A percentile compares a stretch with the other conserved stretches of the same genome.
Conservation (phyloP, 164 flowering plant genomes). For the Aristolochia fimbriata region DNA sequence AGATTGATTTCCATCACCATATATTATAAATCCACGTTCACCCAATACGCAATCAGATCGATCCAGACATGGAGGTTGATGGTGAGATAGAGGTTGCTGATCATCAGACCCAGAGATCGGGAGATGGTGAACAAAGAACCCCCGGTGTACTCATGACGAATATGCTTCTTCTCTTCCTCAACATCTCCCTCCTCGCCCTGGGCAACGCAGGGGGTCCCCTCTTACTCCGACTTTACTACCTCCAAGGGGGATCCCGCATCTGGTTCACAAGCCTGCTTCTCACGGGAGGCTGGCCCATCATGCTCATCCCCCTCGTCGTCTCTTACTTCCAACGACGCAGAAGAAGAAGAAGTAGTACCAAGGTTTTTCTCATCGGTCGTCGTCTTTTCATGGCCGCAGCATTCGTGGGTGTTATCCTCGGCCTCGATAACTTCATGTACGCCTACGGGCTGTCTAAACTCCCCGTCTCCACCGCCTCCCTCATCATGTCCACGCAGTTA, state of each 20-base stretch:
- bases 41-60: too few species aligned
- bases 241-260: neutral
- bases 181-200: neutral
- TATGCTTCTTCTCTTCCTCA: neutral
- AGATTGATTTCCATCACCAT: too few species aligned
- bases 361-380: constrained; percentile 2
- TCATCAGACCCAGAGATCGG: too few species aligned
- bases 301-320: neutral
- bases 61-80: too few species aligned
- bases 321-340: too few species aligned
- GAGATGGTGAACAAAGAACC: too few species aligned
- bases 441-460: constrained; percentile 5
- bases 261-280: constrained; percentile 4
- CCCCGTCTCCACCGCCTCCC: constrained; percentile 15
- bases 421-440: constrained; percentile 13
- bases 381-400: constrained; percentile 8
- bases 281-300: constrained; percentile 4
- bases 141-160: too few species aligned
- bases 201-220: constrained; percentile 6
- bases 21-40: too few species aligned
- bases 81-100: too few species aligned
- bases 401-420: constrained; percentile 24
- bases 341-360: too few species aligned
- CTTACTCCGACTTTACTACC: constrained; percentile 3
- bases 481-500: constrained; percentile 15